Evolutionary conservation across 163 green algal genomes (phyloP), one percentile per base, ranked within the genome.

Genomic region (Trebouxia gelatinosa): DNA sequence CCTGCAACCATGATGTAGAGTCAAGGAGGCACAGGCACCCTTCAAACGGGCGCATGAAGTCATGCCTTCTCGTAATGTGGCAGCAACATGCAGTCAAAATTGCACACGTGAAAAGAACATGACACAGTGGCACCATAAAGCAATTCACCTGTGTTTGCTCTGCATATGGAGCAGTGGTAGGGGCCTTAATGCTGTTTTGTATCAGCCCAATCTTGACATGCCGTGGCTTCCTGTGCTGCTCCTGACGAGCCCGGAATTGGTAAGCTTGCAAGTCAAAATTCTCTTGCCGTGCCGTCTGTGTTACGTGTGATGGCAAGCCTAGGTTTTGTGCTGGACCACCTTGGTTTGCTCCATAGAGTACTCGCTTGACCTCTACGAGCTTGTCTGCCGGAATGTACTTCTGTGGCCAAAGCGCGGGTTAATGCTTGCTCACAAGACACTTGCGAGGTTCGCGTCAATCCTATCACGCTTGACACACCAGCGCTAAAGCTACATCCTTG

Each of bases 161-260:
- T 3, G 70, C 57, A 72, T 91, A 98, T 0, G 93, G 93, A 21
- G 91, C 91, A 16, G 89, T 94, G 31, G 95, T 98, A 13, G 92
- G 84, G n/a, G 88, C 67, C 13, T 87, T 79, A 35, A 96, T 94
- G 29, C 83, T 78, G 79, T 99, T 93, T 79, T 99, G 95, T 6
- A 99, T 85, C 29, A 98, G 79, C 0, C 88, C 95, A 39, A 98
- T 87, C 0, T 85, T 75, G 11, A 96, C 88, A 17, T 92, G 35
- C 0, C 91, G 86, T 4, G 94, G 90, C 6, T 77, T 51, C 0
- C 94, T 84, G 48, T 96, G 70, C 85, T 98, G 88, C 86, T 99
- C 94, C 6, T 72, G 59, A 6, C 83, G 82, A 19, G 95, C 96
- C 0, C 32, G 80, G 65, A 98, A 97, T 4, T 35, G 34, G 75